Evolutionary conservation across 1,139 yeast genomes (phyloP).

Genomic region (Nakaseomyces sp.): DNA sequence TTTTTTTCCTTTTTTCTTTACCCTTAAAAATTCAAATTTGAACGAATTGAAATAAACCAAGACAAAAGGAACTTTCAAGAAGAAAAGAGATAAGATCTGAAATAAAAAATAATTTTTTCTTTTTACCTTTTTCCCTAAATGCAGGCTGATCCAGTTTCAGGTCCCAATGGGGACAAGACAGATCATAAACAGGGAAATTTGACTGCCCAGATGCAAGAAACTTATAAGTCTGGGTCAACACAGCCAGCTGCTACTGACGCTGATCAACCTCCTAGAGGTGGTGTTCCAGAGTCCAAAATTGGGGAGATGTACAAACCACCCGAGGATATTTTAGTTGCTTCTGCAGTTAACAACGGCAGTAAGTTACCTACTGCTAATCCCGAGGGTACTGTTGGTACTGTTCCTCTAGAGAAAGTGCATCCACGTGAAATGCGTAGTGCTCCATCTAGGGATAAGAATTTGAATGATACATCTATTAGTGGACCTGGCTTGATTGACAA

Average conservation of each 20-base stretch:
- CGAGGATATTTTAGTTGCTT: constrained; percentile 20
- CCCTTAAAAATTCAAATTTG: too few species aligned
- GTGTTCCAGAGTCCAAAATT: constrained; percentile 3
- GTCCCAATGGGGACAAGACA: constrained; percentile 3
- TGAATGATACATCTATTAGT: constrained; percentile 25
- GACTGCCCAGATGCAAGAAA: constrained; percentile 4
- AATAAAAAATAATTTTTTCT: background rate
- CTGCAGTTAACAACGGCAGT: constrained; percentile 15
- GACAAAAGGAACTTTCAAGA: too few species aligned
- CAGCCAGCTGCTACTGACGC: constrained; percentile 2
- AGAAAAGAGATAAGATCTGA: background rate
- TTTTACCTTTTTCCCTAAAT: too few species aligned
- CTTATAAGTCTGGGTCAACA: constrained; percentile 1
- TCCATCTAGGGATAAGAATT: constrained; percentile 23
- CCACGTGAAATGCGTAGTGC: constrained; percentile 19
- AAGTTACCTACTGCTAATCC: constrained; percentile 23
- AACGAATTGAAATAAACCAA: too few species aligned
- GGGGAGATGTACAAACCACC: constrained; percentile 5
- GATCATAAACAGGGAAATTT: constrained; percentile 1
- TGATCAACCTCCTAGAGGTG: constrained; percentile 3
- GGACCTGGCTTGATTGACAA: constrained; percentile 19
- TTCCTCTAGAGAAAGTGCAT: constrained; percentile 25
- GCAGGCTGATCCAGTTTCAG: constrained; percentile 3
- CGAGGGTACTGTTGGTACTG: constrained; percentile 24
- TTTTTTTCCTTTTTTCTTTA: too few species aligned